A percentile compares a stretch with the other conserved stretches of the same genome.
These are phyloP conservation scores for Cajanus cajan DNA, from an alignment of 306 rosid genomes.

Conservation along the genomic window DNA sequence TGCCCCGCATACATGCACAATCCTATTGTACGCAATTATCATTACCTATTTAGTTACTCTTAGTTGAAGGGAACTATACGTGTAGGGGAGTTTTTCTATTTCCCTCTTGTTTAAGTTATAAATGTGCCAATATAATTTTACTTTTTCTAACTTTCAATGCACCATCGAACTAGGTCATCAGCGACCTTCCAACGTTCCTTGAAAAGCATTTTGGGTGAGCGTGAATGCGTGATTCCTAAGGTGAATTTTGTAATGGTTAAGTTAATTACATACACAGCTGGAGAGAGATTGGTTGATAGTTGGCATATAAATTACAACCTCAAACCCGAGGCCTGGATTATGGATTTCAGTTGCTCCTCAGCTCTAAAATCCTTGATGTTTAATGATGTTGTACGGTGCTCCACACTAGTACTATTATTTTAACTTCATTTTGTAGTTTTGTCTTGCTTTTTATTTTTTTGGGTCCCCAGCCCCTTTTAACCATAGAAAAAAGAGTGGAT, in stretches of 20 bases:
- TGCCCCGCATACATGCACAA: neutral
- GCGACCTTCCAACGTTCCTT: neutral
- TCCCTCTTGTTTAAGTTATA: neutral
- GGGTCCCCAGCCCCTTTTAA: neutral
- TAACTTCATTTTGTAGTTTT: neutral
- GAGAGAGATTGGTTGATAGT: neutral
- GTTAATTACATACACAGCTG: neutral
- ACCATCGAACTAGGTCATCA: neutral
- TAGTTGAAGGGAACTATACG: neutral
- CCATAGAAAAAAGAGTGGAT: neutral
- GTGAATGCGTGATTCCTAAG: neutral
- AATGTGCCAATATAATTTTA: neutral
- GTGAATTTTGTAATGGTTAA: neutral
- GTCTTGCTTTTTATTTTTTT: neutral
- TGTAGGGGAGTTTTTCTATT: neutral
- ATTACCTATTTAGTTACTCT: neutral
- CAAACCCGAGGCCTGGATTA: neutral
- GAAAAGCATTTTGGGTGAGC: neutral
- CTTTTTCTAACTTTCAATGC: neutral
- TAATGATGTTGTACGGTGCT: neutral
- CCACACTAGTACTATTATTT: neutral
- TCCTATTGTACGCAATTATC: neutral
- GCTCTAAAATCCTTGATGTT: neutral
- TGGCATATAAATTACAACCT: neutral
- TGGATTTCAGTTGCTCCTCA: neutral